Base-by-base conservation (phyloP, 169 alveolate genomes). In the Babesia bigemina region DNA sequence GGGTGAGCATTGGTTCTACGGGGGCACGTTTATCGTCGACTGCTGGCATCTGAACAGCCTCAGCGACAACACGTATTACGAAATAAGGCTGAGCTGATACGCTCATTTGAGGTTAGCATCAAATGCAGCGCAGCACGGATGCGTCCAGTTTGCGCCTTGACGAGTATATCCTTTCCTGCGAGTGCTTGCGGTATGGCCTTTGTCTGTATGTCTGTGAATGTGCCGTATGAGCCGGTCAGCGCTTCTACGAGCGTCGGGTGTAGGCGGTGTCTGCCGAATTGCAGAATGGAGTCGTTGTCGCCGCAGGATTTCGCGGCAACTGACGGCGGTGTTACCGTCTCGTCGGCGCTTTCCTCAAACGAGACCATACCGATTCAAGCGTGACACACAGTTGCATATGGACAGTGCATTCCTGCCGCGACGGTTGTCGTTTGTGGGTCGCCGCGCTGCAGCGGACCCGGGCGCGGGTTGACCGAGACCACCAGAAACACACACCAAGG, bases 81-180 rank as follows among this genome's bases (percentile, higher is more conserved):
- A 33, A 6, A 33, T 33, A 6, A 6, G 6, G 6, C 39, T 33
- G 6, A 33, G 39, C 39, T n/a, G 39, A 4, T 6, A 6, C 39
- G 39, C 39, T 6, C 6, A 6, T 33, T 6, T 33, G 6, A 6
- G 10, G 6, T 6, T 22, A 16, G 47, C 47, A 52, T 66, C 21
- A 17, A 6, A 33, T 2, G 39, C 39, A 33, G 39, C 6, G 39
- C 39, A 33, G 39, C 39, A 33, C 85, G 85, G 48, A 92, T 92
- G 33, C 92, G 85, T 24, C 92, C 93, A 2, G 93, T 88, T 70
- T 85, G 87, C 17, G 93, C 79, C 44, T 74, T 84, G 62, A 88
- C 29, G 29, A 88, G 75, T 11, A 79, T 88, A 67, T 85, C 93
- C 74, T 56, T 63, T n/a, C 93, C 93, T 19, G 83, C 44, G 24